phyloP scores from a whole-genome alignment of 306 rosid species.

The Coriaria nepalensis region DNA sequence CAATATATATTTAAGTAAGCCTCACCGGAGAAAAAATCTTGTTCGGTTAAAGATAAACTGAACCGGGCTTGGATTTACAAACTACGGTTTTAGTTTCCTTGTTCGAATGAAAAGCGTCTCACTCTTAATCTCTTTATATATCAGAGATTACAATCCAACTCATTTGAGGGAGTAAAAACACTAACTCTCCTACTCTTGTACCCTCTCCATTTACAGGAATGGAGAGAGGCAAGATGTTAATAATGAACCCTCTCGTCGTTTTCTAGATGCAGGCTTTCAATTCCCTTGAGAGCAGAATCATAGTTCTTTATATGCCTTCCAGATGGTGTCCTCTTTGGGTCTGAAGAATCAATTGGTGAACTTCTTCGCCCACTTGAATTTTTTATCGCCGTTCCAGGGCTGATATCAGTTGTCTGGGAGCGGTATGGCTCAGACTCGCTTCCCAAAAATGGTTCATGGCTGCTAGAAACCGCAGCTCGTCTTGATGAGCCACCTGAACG shows the following conservation, averaged over 20 bases:
- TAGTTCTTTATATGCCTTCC: slow-evolving; percentile 54
- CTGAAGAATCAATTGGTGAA: slow-evolving; percentile 57
- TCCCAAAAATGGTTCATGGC: slow-evolving; percentile 56
- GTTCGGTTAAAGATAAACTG: too few relatives aligned
- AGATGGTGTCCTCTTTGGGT: slow-evolving; percentile 41
- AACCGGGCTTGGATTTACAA: too few relatives aligned
- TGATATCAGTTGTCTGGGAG: slow-evolving; percentile 49
- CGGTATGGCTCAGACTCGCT: slow-evolving; percentile 62
- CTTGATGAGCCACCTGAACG: slow-evolving; percentile 79
- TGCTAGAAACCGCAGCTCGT: slow-evolving; percentile 67
- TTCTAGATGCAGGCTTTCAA: slow-evolving; percentile 69
- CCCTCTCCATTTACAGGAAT: slow-evolving; percentile 16
- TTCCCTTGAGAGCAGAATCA: slow-evolving; percentile 63
- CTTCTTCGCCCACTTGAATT: slow-evolving; percentile 54
- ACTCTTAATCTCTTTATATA: too few relatives aligned
- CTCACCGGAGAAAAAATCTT: too few relatives aligned
- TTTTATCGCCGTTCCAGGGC: slow-evolving; percentile 59
- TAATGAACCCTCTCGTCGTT: slow-evolving; percentile 59
- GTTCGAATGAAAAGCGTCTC: too few relatives aligned
- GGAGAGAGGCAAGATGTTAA: slow-evolving; percentile 17
- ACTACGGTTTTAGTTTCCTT: too few relatives aligned
- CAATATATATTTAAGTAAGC: too few relatives aligned
- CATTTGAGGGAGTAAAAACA: too few relatives aligned
- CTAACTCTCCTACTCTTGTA: too few relatives aligned
- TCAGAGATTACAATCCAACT: too few relatives aligned